Evolutionary conservation across 768 basidiomycete genomes (phyloP), one percentile per base, ranked within the genome.

Genomic region (Leccinum ochraceum): DNA sequence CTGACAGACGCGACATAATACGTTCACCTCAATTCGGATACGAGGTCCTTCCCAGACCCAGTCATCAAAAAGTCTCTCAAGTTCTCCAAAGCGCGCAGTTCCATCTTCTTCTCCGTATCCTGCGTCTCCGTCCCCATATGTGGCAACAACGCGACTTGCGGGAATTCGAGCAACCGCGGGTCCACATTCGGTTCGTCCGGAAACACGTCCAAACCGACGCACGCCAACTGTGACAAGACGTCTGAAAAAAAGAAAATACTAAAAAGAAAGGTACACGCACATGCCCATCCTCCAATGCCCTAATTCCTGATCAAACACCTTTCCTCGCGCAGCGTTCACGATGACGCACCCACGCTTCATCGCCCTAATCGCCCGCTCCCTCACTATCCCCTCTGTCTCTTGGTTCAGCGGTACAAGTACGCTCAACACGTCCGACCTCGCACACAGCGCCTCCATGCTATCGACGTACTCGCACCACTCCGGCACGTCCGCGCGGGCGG

Each of bases 251-350:
- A 37, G 6, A 0, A 17, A 11, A 32, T 0, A 32, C 3, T 0
- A 2, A 24, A 9, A 14, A 14, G 24, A 50, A 22, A 16, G 6
- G 17, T 6, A 24, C 10, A 79, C 91, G 69, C 71, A 95, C 94
- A 74, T 96, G 94, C 7, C 93, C 94, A 65, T 89, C 88, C 69
- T 93, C 86, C 51, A 98, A 73, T 14, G 94, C 94, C 30, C 82
- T 81, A 62, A 96, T 90, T 82, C 85, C 74, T 96, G 92, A 63
- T 96, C 92, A 28, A 96, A 82, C 30, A 97, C 86, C 67, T 89
- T 94, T 6, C 95, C 95, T 10, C 94, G 78, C 22, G 93, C 92
- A 3, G 93, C 94, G 71, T 95, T 95, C 61, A 94, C 83, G 67
- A 95, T 82, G 55, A 93, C 82, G 3, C 86, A 81, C 4, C 90